Conservation (phyloP, 768 basidiomycete species). For the Rhizopogon sp. region DNA sequence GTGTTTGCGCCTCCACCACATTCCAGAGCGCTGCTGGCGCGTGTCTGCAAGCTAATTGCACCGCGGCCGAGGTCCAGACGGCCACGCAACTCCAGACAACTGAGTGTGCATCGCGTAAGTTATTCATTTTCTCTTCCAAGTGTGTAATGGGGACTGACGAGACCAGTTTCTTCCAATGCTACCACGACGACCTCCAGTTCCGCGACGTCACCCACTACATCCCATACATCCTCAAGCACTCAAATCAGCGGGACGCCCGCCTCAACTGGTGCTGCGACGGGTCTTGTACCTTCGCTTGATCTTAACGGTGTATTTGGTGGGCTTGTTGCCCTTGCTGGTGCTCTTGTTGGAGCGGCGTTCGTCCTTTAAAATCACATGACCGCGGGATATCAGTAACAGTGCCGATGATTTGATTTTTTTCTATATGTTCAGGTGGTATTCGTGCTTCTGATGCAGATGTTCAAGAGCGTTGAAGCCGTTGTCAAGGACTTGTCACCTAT, state of each 20-base stretch:
- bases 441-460: neutral
- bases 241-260: neutral
- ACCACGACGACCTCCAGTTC: neutral
- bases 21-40: constrained; percentile 30
- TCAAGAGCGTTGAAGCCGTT: neutral
- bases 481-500: neutral
- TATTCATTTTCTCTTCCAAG: neutral
- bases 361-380: constrained; percentile 9
- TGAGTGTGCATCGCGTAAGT: constrained; percentile 28
- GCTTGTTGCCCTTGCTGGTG: constrained; percentile 21
- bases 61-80: constrained; percentile 20
- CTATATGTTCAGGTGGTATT: neutral
- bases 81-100: constrained; percentile 26
- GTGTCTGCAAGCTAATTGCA: constrained; percentile 34
- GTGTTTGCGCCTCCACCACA: constrained; percentile 31
- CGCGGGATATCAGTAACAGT: neutral
- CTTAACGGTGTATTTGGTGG: constrained; percentile 13
- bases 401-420: neutral
- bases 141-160: neutral
- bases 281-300: constrained; percentile 11
- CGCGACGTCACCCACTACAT: neutral
- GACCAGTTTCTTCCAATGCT: neutral
- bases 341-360: constrained; percentile 19
- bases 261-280: constrained; percentile 12
- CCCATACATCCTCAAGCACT: neutral